These are phyloP conservation scores for Yarrowia hollandica DNA, from an alignment of 805 yeast species.

Conservation along the genomic window DNA sequence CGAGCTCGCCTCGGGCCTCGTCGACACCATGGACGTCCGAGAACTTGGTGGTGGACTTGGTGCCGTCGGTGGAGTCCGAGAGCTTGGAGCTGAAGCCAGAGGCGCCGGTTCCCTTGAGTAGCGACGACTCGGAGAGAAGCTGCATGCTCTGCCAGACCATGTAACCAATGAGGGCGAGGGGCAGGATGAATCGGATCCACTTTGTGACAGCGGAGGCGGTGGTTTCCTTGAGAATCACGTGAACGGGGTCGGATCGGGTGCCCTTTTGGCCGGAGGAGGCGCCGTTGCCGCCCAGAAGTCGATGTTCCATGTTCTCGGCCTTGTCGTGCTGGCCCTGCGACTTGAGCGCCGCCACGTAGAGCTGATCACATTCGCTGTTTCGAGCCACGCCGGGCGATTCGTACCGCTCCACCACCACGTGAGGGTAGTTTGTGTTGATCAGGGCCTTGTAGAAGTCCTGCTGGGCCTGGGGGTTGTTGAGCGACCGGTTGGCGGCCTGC, in stretches of 20 bases:
- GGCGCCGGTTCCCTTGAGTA: slow-evolving; percentile 53
- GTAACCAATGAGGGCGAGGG: slow-evolving; percentile 75
- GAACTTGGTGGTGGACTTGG: slow-evolving; percentile 82
- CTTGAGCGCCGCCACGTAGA: slow-evolving; percentile 79
- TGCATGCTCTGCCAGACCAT: slow-evolving; percentile 78
- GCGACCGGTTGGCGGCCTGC: slow-evolving; percentile 78
- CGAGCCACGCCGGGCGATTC: slow-evolving; percentile 93
- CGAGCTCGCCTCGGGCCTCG: slow-evolving; percentile 95
- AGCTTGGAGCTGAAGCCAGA: slow-evolving; percentile 40
- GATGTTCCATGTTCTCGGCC: slow-evolving; percentile 57
- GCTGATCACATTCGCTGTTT: slow-evolving; percentile 71
- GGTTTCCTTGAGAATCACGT: slow-evolving; percentile 89
- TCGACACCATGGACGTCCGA: slow-evolving; percentile 96
- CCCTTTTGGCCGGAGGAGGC: slow-evolving; percentile 35
- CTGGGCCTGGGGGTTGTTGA: slow-evolving; percentile 69
- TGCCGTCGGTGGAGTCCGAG: slow-evolving; percentile 61
- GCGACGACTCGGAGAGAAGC: slow-evolving; percentile 77
- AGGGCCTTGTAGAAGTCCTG: slow-evolving; percentile 79
- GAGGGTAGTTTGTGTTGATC: slow-evolving; percentile 85
- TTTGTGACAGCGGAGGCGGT: slow-evolving; percentile 73
- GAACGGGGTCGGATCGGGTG: slow-evolving; percentile 69
- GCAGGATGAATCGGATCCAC: slow-evolving; percentile 86
- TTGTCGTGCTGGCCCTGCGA: slow-evolving; percentile 74
- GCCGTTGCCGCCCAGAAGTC: neutral
- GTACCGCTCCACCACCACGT: slow-evolving; percentile 88